Conservation (phyloP, 768 basidiomycete genomes). For the Mycena galericulata region DNA sequence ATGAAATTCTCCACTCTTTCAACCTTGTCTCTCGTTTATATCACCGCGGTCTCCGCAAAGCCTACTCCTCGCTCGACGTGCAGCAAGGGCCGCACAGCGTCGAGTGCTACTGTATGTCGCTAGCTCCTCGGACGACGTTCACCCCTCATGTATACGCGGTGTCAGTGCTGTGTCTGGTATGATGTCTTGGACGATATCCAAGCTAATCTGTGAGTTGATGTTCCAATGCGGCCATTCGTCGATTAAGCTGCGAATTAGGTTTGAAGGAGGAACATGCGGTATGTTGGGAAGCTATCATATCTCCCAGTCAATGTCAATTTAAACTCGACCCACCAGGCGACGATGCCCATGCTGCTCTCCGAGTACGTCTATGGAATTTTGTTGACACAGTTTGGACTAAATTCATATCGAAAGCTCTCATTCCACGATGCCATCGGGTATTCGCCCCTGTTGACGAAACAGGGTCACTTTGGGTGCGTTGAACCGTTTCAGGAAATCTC, state of each 20-base stretch:
- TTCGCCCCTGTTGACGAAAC: slow-evolving; percentile 17
- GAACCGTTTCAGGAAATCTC: too few relatives aligned
- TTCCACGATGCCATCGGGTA: slow-evolving; percentile 36
- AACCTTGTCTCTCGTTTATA: slow-evolving; percentile 3
- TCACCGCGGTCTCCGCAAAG: neutral
- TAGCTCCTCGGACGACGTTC: neutral
- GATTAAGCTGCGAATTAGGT: neutral
- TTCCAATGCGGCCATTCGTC: neutral
- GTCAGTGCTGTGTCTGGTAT: slow-evolving; percentile 30
- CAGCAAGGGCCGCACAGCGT: neutral
- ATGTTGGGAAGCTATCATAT: too few relatives aligned
- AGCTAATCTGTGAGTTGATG: slow-evolving; percentile 16
- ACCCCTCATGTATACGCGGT: neutral
- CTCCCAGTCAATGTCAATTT: neutral
- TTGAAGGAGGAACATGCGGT: slow-evolving; percentile 18
- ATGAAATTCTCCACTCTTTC: slow-evolving; percentile 12
- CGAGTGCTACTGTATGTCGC: neutral
- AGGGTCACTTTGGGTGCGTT: slow-evolving; percentile 20
- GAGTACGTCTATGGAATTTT: slow-evolving; percentile 6
- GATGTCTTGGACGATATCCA: slow-evolving; percentile 26
- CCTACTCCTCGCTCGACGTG: neutral
- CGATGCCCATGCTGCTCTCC: slow-evolving; percentile 32
- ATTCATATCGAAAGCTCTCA: slow-evolving; percentile 6
- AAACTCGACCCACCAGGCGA: slow-evolving; percentile 16
- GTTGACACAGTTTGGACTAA: neutral